Conservation (phyloP, 495 filamentous ascomycete genomes). For the Penicillium flavigenum region DNA sequence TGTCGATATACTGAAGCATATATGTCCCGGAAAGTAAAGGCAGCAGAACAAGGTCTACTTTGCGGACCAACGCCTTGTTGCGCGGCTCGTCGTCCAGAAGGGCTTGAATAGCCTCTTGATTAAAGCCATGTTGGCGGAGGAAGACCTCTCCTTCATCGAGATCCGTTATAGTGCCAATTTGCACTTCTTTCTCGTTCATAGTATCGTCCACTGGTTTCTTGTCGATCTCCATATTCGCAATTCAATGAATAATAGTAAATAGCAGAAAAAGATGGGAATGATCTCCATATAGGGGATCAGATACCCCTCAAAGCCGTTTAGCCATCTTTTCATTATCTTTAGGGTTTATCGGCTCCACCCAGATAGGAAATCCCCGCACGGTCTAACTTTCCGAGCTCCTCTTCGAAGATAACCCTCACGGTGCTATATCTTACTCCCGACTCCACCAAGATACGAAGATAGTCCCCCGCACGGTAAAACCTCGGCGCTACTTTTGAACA, state of each 20-base stretch:
- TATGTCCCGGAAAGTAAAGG: slow-evolving; percentile 54
- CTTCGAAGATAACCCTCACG: no score
- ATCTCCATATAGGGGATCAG: not conserved
- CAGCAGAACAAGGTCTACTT: slow-evolving; percentile 48
- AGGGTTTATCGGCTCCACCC: slow-evolving; percentile 12
- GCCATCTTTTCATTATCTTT: not conserved
- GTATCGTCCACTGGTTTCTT: slow-evolving; percentile 8
- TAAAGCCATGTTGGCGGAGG: slow-evolving; percentile 33
- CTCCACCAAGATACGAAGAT: slow-evolving; percentile 1
- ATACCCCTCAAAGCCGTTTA: slow-evolving; percentile 3
- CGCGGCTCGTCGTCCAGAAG: slow-evolving; percentile 25
- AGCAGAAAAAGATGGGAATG: not conserved
- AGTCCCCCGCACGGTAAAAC: slow-evolving; percentile 20
- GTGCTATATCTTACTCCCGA: no score
- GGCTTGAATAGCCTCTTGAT: slow-evolving; percentile 20
- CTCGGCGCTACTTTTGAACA: slow-evolving; percentile 17
- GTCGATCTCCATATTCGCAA: slow-evolving; percentile 9
- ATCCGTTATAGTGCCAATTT: slow-evolving; percentile 28
- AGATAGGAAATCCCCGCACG: no score
- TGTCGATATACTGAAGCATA: slow-evolving; percentile 43
- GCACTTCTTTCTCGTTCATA: slow-evolving; percentile 27
- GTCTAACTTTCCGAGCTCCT: no score
- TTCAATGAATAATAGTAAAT: not conserved
- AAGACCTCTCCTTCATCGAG: slow-evolving; percentile 39
- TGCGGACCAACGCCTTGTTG: slow-evolving; percentile 33